Base-by-base conservation (phyloP, 2,329 filamentous ascomycete species). In the Colletotrichum graminicola region DNA sequence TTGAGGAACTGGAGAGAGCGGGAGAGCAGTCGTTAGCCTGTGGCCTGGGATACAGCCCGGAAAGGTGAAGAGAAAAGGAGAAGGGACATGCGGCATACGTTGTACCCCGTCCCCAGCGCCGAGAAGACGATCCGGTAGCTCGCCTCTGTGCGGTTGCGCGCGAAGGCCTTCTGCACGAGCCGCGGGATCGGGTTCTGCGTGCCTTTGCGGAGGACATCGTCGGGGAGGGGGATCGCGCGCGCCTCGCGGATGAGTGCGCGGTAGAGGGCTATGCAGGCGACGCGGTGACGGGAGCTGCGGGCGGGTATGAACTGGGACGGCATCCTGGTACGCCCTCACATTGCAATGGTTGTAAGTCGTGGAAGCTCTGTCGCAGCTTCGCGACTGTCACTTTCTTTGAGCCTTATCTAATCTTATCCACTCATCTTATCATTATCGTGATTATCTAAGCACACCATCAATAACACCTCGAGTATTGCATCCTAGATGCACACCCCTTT, bases 81-180 rank as follows among this genome's bases (percentile, higher is more conserved):
- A 18, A 1, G 7, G 21, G 21, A 4, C 39, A 66, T 29, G 32
- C 0, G 5, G 71, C 75, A 23, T 74, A 90, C 89, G 80, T 89
- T 88, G 82, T 95, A 95, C 32, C 93, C 93, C 34, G 88, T 87
- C 43, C 87, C 82, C 75, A 95, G 88, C 10, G 89, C 87, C 2
- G 88, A 83, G 61, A 87, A 86, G 32, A 94, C 82, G 47, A 93
- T 84, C 23, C 89, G 86, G 1, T 85, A 82, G 74, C 90, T 92
- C 16, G 84, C 87, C 67, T 91, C 84, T 57, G 84, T 79, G 55
- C 82, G 82, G 78, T 94, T 91, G 67, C 86, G 85, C 62, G 81
- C 83, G 79, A 95, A 94, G 67, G 87, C 85, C 73, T 87, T 88
- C 67, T 86, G 87, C 56, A 94, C 82, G 5, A 92, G 81, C 67